Evolutionary conservation across 768 basidiomycete species (phyloP).

Genomic region (Amanita phalloides): DNA sequence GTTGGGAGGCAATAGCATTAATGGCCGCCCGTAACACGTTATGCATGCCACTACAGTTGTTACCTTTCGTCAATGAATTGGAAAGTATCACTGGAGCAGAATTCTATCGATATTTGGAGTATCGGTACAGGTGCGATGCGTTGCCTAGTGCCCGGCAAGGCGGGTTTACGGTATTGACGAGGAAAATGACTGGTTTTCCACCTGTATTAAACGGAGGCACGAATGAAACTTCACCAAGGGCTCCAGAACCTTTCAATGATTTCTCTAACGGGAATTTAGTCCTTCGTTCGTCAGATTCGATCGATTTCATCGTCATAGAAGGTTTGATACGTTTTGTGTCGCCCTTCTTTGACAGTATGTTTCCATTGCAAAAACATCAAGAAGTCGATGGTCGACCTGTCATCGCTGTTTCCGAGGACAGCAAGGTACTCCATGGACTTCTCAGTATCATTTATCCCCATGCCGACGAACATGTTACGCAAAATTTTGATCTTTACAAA

Average conservation of each 20-base stretch:
- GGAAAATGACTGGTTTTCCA: background rate
- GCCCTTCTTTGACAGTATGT: constrained; percentile 20
- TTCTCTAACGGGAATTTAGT: constrained; percentile 9
- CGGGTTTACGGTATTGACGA: background rate
- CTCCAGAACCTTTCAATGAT: background rate
- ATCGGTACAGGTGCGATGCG: background rate
- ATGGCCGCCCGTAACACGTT: constrained; percentile 22
- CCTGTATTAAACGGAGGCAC: background rate
- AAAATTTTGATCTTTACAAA: background rate
- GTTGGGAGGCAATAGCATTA: constrained; percentile 11
- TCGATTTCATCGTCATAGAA: constrained; percentile 20
- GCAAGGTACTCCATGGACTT: background rate
- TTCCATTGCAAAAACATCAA: background rate
- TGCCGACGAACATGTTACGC: background rate
- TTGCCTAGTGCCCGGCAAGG: background rate
- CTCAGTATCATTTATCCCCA: background rate
- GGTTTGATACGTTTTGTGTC: constrained; percentile 19
- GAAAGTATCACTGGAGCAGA: background rate
- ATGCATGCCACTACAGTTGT: constrained; percentile 26
- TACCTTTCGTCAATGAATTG: background rate
- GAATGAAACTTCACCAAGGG: background rate
- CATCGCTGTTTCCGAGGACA: background rate
- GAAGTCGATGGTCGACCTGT: background rate
- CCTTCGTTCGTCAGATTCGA: constrained; percentile 16
- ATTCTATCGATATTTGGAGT: background rate